A percentile compares a stretch with the other conserved stretches of the same genome.
These are phyloP conservation scores for Botrytis fabae DNA, from an alignment of 2,329 filamentous ascomycete species.

Conservation along the genomic window DNA sequence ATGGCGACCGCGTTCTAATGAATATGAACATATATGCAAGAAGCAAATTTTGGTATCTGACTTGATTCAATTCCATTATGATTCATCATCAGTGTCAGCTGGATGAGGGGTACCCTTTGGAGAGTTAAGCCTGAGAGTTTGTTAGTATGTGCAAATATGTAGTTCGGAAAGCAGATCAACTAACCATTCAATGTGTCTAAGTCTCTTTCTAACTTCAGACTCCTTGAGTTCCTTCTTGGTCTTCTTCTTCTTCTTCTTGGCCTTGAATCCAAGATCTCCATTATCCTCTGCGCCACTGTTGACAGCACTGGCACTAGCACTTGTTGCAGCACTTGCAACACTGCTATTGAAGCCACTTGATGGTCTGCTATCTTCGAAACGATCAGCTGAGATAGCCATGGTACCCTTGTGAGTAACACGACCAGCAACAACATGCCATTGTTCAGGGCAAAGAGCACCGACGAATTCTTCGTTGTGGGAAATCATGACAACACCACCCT, in stretches of 20 bases:
- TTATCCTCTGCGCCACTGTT: constrained; percentile 85
- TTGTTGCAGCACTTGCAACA: constrained; percentile 54
- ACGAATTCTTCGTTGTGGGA: constrained; percentile 99
- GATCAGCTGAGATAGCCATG: constrained; percentile 70
- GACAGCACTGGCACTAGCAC: constrained; percentile 61
- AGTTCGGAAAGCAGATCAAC: constrained; percentile 53
- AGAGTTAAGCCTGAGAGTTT: constrained; percentile 38
- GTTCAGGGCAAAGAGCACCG: constrained; percentile 89
- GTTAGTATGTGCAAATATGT: constrained; percentile 43
- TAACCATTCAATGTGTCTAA: constrained; percentile 79
- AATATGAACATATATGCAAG: constrained; percentile 23
- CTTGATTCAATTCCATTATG: constrained; percentile 25
- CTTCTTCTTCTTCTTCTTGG: constrained; percentile 97
- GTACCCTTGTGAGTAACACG: constrained; percentile 82
- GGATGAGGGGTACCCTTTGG: constrained; percentile 41
- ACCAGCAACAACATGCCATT: constrained; percentile 91
- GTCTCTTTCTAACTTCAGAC: constrained; percentile 77
- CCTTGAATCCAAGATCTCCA: constrained; percentile 81
- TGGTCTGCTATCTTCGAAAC: constrained; percentile 81
- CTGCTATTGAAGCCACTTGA: constrained; percentile 61
- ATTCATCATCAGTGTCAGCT: constrained; percentile 40
- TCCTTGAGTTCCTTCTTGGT: constrained; percentile 97
- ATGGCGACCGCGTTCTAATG: constrained; percentile 5
- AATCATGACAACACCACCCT: constrained; percentile 98
- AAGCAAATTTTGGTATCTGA: constrained; percentile 4